Evolutionary conservation across 2,329 filamentous ascomycete species (phyloP).

Genomic region (Fusarium sp.): DNA sequence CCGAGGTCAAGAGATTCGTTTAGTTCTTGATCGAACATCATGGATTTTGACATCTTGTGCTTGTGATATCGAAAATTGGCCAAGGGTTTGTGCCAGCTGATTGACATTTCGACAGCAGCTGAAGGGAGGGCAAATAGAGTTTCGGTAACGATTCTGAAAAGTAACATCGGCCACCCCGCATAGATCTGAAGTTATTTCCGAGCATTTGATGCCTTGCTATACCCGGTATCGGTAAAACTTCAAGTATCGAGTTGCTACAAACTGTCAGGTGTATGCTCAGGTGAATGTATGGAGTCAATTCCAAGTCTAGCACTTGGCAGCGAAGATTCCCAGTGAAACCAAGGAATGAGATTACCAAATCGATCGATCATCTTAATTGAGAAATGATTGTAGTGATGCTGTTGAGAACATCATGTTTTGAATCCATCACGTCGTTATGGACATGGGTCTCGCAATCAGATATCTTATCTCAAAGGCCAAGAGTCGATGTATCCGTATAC

Average conservation of each 20-base stretch:
- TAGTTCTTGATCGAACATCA: not conserved
- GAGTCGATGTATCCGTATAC: not conserved
- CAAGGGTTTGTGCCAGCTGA: not conserved
- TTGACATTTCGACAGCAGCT: not conserved
- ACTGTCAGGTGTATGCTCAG: not conserved
- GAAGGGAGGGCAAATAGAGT: not conserved
- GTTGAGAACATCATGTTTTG: not conserved
- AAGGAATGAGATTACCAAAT: not conserved
- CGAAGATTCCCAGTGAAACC: rapidly evolving
- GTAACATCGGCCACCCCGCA: not conserved
- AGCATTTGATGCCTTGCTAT: not conserved
- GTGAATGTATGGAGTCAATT: not conserved
- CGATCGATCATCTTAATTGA: not conserved
- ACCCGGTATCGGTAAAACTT: not conserved
- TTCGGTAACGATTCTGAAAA: not conserved
- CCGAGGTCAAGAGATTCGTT: not conserved
- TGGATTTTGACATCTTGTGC: not conserved
- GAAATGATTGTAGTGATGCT: rapidly evolving
- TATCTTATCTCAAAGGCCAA: not conserved
- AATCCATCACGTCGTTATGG: not conserved
- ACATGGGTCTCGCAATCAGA: not conserved
- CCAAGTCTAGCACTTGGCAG: rapidly evolving
- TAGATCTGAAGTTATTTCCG: not conserved
- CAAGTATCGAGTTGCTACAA: not conserved
- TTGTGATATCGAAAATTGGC: not conserved